phyloP scores from a whole-genome alignment of 208 protist genomes.

The Acanthamoeba triangularis region DNA sequence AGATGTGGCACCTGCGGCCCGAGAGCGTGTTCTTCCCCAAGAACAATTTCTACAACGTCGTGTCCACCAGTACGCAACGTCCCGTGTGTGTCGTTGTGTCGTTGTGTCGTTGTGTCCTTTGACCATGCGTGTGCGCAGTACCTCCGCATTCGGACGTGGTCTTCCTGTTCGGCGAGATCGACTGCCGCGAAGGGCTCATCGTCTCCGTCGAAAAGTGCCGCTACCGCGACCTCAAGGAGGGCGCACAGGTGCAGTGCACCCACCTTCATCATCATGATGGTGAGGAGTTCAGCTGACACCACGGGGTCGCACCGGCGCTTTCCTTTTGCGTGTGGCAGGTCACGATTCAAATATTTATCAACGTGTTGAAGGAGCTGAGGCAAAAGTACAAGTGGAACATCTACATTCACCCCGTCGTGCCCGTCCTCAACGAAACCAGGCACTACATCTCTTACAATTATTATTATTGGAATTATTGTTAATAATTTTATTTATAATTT shows the following conservation, averaged over 20 bases:
- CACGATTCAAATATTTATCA: conserved; percentile 87
- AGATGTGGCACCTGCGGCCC: conserved; percentile 90
- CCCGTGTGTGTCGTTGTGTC: not conserved
- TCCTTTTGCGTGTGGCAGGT: no score
- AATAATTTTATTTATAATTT: not conserved
- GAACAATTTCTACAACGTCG: conserved; percentile 87
- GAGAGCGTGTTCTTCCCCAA: conserved; percentile 89
- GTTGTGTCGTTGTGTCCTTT: not conserved
- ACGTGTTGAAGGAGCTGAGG: conserved; percentile 68
- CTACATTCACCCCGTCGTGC: conserved; percentile 88
- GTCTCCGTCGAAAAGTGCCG: conserved; percentile 85
- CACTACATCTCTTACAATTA: not conserved
- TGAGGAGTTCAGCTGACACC: no score
- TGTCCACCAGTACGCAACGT: conserved; percentile 66
- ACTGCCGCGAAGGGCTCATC: conserved; percentile 91
- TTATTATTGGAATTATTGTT: not conserved
- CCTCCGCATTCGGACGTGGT: conserved; percentile 73
- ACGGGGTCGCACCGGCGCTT: no score
- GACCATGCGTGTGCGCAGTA: not conserved
- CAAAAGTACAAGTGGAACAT: conserved; percentile 64
- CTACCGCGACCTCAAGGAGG: conserved; percentile 74
- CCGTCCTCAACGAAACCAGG: conserved; percentile 90
- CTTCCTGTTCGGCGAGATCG: conserved; percentile 91
- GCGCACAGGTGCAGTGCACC: not conserved
- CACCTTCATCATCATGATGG: no score